Evolutionary conservation across 192 early-diverging fungal species (phyloP).

Genomic region (Linnemannia exigua): DNA sequence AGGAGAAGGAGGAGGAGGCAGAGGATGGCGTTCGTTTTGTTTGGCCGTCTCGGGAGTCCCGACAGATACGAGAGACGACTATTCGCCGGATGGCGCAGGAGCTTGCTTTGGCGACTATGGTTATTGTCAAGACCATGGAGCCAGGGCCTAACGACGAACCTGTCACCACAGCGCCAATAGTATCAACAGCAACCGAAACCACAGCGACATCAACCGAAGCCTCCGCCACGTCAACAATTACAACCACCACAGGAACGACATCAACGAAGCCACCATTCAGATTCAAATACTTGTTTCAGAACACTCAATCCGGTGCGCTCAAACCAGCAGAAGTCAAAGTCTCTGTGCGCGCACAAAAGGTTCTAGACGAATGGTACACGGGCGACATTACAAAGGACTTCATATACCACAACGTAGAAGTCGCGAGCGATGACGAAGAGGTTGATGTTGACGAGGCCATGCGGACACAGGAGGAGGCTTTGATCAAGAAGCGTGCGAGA

Average conservation of each 20-base stretch:
- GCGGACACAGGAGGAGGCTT: constrained; percentile 1
- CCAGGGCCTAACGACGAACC: background rate
- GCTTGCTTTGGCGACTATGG: constrained; percentile 1
- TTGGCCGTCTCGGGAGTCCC: constrained; percentile 25
- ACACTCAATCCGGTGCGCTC: no score
- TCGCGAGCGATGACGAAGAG: background rate
- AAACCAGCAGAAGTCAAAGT: background rate
- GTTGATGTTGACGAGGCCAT: background rate
- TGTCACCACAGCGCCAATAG: no score
- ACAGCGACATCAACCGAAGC: no score
- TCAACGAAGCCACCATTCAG: background rate
- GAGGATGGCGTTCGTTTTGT: background rate
- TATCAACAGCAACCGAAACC: no score
- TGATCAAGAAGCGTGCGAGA: constrained; percentile 13
- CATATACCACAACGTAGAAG: background rate
- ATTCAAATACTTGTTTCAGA: constrained; percentile 34
- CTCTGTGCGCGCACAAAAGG: background rate
- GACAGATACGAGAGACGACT: constrained; percentile 13
- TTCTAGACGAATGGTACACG: constrained; percentile 23
- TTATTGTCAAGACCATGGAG: background rate
- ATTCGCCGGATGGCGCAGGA: constrained; percentile 38
- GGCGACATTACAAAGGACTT: constrained; percentile 5
- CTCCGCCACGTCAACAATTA: no score
- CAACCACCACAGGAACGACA: no score
- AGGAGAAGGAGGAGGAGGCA: background rate